A percentile compares a stretch with the other conserved stretches of the same genome.
phyloP scores from a whole-genome alignment of 176 grass and related monocot species.

The Poa pratensis region DNA sequence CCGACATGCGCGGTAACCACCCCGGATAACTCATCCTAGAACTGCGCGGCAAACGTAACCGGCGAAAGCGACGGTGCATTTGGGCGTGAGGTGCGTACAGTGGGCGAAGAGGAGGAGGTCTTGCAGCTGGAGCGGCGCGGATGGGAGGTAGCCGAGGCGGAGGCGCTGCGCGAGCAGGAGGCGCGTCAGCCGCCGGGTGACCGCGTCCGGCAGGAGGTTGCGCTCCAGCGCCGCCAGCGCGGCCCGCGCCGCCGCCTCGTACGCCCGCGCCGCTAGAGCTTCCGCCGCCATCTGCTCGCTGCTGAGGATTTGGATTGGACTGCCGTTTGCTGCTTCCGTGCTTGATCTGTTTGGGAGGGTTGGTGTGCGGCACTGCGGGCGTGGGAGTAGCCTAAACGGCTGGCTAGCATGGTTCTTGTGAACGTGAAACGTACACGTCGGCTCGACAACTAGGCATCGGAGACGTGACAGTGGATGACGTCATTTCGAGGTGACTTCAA shows the following conservation, averaged over 20 bases:
- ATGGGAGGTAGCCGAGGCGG: conserved; percentile 71
- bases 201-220: conserved; percentile 79
- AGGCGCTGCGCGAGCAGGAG: conserved; percentile 85
- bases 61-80: not conserved
- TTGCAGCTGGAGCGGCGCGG: conserved; percentile 75
- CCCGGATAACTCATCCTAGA: not conserved
- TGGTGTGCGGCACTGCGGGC: not conserved
- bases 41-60: not conserved
- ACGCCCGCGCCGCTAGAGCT: conserved; percentile 38
- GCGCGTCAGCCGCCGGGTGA: conserved; percentile 72
- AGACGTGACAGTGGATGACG: no score
- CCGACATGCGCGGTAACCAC: not conserved
- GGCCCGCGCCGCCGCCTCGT: conserved; percentile 59
- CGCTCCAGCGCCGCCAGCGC: conserved; percentile 77
- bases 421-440: not conserved
- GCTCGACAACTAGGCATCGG: no score
- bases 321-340: not conserved
- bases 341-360: no score
- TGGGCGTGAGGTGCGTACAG: conserved; percentile 34
- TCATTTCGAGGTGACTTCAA: no score
- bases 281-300: conserved; percentile 36
- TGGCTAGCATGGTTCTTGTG: not conserved
- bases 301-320: not conserved
- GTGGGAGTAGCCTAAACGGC: not conserved
- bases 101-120: conserved; percentile 72